Base-by-base conservation (phyloP, 2,329 filamentous ascomycete species). In the Paraphoma sp. region DNA sequence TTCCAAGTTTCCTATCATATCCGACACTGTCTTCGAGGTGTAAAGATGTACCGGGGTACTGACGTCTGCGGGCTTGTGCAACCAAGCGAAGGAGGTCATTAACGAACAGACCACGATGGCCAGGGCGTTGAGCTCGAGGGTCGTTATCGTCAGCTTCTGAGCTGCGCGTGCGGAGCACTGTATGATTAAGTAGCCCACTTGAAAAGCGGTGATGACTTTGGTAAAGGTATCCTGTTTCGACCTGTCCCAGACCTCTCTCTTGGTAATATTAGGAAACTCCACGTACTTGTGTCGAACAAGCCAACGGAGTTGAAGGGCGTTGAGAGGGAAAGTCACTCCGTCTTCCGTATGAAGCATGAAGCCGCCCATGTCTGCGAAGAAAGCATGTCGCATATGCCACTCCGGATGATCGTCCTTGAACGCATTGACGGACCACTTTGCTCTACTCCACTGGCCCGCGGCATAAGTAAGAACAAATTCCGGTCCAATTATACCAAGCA, bases 161-260 rank as follows among this genome's bases (percentile, higher is more conserved):
- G 52, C 55, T 2, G 49, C 51, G 3, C 65, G 56, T 5, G 57
- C 59, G 3, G 56, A 59, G 38, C 59, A 54, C 42, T 66, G 63
- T 5, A 65, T 51, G 17, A 68, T 43, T 11, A 66, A 33, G 43
- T 61, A 66, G 50, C 56, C 53, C 30, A 64, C 56, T 43, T 65
- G 64, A n/a, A 68, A 50, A 1, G 60, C 54, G 4, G 61, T 59
- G 8, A 64, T 49, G 11, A 59, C 49, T 29, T 68, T 68, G 1
- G 59, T 51, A 30, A 64, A 54, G 12, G 54, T 56, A 30, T 65
- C 62, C 31, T 60, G 59, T 45, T 67, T 67, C 14, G 60, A 57
- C 36, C 57, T 61, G 40, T 67, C 60, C 53, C 54, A 57, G 28
- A 60, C 31, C 18, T 54, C 57, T 2, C 48, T 46, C 14, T 53